Evolutionary conservation across 2,329 filamentous ascomycete species (phyloP).

Genomic region (Ophiosphaerella korrae): DNA sequence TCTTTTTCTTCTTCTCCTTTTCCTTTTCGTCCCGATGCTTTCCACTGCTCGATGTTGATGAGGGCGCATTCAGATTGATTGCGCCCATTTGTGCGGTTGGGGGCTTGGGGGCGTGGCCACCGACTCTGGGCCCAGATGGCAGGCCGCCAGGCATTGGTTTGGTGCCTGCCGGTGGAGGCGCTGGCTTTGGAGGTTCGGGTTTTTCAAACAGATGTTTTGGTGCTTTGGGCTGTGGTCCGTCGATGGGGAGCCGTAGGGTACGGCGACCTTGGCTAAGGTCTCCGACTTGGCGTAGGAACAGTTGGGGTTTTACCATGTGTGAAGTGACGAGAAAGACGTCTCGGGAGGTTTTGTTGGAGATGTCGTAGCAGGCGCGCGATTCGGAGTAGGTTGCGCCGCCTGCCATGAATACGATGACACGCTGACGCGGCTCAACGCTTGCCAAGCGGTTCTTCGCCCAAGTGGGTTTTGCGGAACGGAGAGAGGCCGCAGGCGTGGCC

Average conservation of each 20-base stretch:
- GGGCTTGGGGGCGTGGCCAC: conserved; percentile 27
- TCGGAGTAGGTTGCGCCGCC: conserved; percentile 95
- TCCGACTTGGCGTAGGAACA: conserved; percentile 81
- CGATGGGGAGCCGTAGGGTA: conserved; percentile 78
- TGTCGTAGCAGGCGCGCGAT: conserved; percentile 84
- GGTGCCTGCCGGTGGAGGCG: conserved; percentile 55
- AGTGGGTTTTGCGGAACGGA: conserved; percentile 89
- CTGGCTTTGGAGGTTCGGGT: conserved; percentile 62
- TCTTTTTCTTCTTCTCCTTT: conserved; percentile 58
- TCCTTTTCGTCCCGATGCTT: conserved; percentile 29
- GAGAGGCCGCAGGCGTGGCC: conserved; percentile 63
- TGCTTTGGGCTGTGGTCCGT: conserved; percentile 78
- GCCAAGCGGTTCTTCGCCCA: conserved; percentile 86
- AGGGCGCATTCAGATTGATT: conserved; percentile 38
- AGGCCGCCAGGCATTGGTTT: conserved; percentile 38
- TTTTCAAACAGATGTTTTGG: conserved; percentile 86
- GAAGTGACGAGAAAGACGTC: conserved; percentile 89
- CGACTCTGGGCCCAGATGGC: conserved; percentile 35
- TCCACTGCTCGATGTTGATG: conserved; percentile 23
- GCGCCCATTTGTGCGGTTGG: conserved; percentile 41
- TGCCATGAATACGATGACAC: conserved; percentile 92
- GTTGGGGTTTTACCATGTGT: conserved; percentile 86
- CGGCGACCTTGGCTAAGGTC: conserved; percentile 79
- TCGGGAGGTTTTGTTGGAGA: conserved; percentile 71
- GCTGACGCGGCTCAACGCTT: conserved; percentile 80